phyloP scores from a whole-genome alignment of 805 yeast genomes.

The Starmerella gropengiesseri region DNA sequence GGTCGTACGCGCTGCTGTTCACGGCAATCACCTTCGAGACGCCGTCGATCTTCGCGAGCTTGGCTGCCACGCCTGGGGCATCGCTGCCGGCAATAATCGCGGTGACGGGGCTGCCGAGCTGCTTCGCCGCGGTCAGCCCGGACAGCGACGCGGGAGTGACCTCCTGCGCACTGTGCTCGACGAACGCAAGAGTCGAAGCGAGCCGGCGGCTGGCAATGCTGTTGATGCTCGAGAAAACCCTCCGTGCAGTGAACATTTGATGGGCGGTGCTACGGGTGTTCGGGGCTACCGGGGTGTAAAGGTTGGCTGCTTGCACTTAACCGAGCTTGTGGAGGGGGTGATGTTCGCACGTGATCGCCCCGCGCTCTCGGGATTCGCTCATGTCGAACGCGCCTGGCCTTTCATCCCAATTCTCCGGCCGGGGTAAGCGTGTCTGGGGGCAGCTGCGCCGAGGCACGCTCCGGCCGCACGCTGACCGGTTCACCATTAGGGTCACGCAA shows the following conservation, averaged over 20 bases:
- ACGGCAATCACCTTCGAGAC: slow-evolving; percentile 47
- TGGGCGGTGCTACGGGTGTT: neutral
- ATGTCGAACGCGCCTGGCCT: no score
- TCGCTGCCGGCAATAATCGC: slow-evolving; percentile 63
- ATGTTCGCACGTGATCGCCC: no score
- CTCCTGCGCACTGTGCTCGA: slow-evolving; percentile 48
- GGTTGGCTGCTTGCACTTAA: no score
- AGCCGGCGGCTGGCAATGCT: slow-evolving; percentile 20
- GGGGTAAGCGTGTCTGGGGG: no score
- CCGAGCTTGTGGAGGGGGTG: no score
- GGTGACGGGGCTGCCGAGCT: slow-evolving; percentile 63
- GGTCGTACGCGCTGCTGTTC: slow-evolving; percentile 48
- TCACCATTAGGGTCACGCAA: no score
- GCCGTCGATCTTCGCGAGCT: slow-evolving; percentile 43
- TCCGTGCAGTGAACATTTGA: neutral
- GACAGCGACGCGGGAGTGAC: slow-evolving; percentile 61
- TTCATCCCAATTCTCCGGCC: no score
- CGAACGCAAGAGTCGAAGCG: slow-evolving; percentile 63
- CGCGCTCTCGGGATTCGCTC: no score
- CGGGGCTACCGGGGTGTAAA: neutral
- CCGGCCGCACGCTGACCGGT: no score
- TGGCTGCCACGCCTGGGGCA: slow-evolving; percentile 40
- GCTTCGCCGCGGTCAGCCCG: slow-evolving; percentile 64
- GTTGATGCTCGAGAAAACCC: neutral
- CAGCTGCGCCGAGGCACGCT: no score